phyloP scores from a whole-genome alignment of 2,329 filamentous ascomycete genomes.

The Curvularia sp. region DNA sequence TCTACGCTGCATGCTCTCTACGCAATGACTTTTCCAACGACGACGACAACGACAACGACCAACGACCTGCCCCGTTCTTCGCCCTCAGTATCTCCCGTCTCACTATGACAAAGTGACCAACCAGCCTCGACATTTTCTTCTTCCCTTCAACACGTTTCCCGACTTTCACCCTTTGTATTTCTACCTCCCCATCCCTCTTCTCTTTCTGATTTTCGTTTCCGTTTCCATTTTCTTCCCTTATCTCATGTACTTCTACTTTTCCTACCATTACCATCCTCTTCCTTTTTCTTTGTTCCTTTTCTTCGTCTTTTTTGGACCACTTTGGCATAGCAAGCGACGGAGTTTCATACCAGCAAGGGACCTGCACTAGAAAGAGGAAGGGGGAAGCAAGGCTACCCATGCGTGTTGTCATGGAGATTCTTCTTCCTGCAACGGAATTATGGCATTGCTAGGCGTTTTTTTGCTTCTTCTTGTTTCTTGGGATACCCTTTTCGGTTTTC shows the following conservation, averaged over 20 bases:
- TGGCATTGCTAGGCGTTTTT: conserved; percentile 12
- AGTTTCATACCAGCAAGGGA: background rate
- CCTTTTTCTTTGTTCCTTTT: background rate
- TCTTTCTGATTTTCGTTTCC: background rate
- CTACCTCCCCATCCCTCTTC: background rate
- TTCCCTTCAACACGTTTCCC: background rate
- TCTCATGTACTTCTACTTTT: background rate
- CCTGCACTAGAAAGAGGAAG: background rate
- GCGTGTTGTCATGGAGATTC: background rate
- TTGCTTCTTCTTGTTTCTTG: too few relatives aligned
- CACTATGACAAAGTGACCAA: background rate
- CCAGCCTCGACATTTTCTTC: background rate
- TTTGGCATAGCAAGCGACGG: conserved; percentile 23
- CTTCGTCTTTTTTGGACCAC: background rate
- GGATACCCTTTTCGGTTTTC: background rate
- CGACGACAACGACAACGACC: too few relatives aligned
- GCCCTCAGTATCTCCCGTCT: too few relatives aligned
- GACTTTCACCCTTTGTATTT: background rate
- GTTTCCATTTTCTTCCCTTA: background rate
- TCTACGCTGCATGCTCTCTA: conserved; percentile 1
- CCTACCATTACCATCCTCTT: background rate
- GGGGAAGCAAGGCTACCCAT: background rate
- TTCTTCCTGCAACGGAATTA: background rate
- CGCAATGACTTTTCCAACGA: background rate
- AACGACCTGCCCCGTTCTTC: too few relatives aligned